Evolutionary conservation across 2,329 filamentous ascomycete genomes (phyloP), one percentile per base, ranked within the genome.

Genomic region (Sclerotinia spermophila): DNA sequence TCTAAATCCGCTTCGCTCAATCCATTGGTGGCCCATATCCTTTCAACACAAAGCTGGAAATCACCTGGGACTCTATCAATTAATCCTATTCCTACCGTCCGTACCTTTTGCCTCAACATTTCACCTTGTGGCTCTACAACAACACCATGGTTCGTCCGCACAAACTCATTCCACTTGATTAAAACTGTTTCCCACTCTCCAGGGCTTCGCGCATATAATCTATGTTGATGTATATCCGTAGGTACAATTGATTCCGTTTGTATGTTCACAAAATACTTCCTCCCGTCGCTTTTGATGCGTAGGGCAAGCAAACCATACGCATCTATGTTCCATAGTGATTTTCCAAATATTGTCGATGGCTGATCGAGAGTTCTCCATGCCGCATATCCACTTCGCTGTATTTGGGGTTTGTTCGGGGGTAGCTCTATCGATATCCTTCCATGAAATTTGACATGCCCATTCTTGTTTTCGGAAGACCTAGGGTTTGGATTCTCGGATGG

Each of bases 131-230:
- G 96, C 82, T 98, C 94, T 7, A 97, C 90, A 1, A 97, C 93
- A 77, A 92, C 89, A 10, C 96, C 96, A 78, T 96, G 89, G 79
- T 97, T 98, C 21, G 96, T 99, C 73, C 96, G 86, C 71, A 99
- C 95, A 81, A 99, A 98, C 74, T 97, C 93, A 76, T 90, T 91
- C 86, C 94, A 96, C 73, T 91, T 92, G 74, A 99, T 91, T 61
- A 96, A 81, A n/a, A 97, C 87, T 2, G 96, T 97, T 84, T 99
- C 95, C 96, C 96, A 99, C 77, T 94, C 86, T 0, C 94, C 94
- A 0, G 92, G 90, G 13, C 88, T 87, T 77, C 90, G 90, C 13
- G 91, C 86, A 76, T 93, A 97, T 6, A 99, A 82, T 65, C 96
- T 86, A 81, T 99, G 96, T 80, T 99, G 96, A 81, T 98, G 96